Conservation (phyloP, 2,329 filamentous ascomycete genomes). For the Trichophyton verrucosum region DNA sequence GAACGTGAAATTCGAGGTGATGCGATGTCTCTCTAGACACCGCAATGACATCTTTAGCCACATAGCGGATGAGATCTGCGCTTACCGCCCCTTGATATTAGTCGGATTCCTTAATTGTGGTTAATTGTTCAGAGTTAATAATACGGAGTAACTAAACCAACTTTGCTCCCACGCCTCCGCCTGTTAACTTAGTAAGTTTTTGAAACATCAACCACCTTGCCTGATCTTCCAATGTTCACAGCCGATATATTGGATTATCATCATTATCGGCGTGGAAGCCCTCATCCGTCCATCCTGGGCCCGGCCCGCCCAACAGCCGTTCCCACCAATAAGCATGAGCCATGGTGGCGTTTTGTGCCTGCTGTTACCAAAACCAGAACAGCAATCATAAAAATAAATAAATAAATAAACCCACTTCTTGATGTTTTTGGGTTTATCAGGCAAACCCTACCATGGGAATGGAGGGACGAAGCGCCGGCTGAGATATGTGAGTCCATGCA, state of each 20-base stretch:
- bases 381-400: not conserved
- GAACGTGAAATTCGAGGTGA: not conserved
- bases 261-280: not conserved
- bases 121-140: not conserved
- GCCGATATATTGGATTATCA: not conserved
- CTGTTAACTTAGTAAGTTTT: not conserved
- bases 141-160: not conserved
- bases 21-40: not conserved
- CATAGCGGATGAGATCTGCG: not conserved
- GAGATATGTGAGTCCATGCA: not conserved
- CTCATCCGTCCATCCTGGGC: not conserved
- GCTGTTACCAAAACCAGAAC: not conserved
- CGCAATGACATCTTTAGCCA: not conserved
- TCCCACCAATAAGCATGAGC: not conserved
- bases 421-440: not conserved
- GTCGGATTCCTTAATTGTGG: not conserved
- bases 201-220: not conserved
- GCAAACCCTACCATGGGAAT: not conserved
- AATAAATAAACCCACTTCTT: not conserved
- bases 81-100: not conserved
- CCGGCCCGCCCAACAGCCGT: not conserved
- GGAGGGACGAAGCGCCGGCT: not conserved
- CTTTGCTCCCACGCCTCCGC: not conserved
- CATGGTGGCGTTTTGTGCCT: not conserved
- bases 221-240: not conserved